A percentile compares a stretch with the other conserved stretches of the same genome.
Evolutionary conservation across 148 eudicot genomes (phyloP).

Genomic region (Chenopodium quinoa): DNA sequence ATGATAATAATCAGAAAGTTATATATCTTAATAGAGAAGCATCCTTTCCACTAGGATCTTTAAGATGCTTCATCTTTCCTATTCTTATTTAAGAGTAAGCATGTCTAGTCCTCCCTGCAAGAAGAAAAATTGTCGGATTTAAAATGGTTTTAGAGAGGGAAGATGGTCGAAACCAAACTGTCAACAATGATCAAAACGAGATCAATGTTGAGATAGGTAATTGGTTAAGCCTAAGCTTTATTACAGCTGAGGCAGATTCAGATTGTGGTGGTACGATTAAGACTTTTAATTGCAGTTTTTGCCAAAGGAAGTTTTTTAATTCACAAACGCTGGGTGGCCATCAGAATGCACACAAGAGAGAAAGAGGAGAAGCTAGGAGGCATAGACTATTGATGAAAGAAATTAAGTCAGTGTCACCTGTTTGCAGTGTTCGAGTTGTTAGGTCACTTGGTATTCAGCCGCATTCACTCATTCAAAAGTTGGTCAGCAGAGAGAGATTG

Average conservation of each 20-base stretch:
- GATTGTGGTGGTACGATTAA: slow-evolving; percentile 11
- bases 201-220: background rate
- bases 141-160: slow-evolving; percentile 28
- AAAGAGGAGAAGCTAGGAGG: slow-evolving; percentile 35
- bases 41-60: slow-evolving; percentile 6
- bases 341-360: slow-evolving; percentile 38
- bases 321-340: slow-evolving; percentile 39
- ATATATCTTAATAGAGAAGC: background rate
- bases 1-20: background rate
- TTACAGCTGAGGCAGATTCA: slow-evolving; percentile 9
- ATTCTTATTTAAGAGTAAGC: background rate
- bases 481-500: slow-evolving; percentile 6
- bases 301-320: slow-evolving; percentile 27
- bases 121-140: background rate
- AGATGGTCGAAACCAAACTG: slow-evolving; percentile 1
- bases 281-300: slow-evolving; percentile 24
- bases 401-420: slow-evolving; percentile 20
- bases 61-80: slow-evolving; percentile 12
- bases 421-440: slow-evolving; percentile 1
- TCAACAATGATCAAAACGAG: background rate
- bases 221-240: slow-evolving; percentile 31
- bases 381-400: slow-evolving; percentile 32
- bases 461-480: slow-evolving; percentile 32
- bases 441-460: slow-evolving; percentile 32
- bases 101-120: slow-evolving; percentile 1